These are phyloP conservation scores for Lizonia empirigonia DNA, from an alignment of 2,329 filamentous ascomycete genomes.

Conservation along the genomic window DNA sequence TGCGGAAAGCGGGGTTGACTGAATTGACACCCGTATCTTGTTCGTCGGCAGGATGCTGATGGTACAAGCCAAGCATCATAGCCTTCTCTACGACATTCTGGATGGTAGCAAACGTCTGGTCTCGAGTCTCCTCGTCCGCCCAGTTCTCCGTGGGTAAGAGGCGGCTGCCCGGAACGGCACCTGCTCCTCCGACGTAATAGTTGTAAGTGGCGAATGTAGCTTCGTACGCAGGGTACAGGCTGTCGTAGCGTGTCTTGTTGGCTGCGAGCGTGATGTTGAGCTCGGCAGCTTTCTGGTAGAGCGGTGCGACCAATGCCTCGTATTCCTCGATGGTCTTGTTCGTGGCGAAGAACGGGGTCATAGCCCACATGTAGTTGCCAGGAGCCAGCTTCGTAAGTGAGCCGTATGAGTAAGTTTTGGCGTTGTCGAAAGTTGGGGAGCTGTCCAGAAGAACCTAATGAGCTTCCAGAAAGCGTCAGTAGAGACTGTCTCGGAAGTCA, in stretches of 20 bases:
- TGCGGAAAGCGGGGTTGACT: slow-evolving; percentile 41
- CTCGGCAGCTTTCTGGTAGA: slow-evolving; percentile 29
- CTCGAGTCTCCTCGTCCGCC: slow-evolving; percentile 31
- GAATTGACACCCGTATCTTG: slow-evolving; percentile 29
- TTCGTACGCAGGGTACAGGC: slow-evolving; percentile 40
- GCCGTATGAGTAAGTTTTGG: slow-evolving; percentile 39
- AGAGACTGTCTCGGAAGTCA: slow-evolving; percentile 36
- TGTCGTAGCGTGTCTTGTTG: slow-evolving; percentile 32
- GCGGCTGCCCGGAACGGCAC: slow-evolving; percentile 41
- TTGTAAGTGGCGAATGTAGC: slow-evolving; percentile 33
- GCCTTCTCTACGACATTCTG: slow-evolving; percentile 31
- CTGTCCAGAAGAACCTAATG: slow-evolving; percentile 29
- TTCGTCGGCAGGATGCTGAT: slow-evolving; percentile 33
- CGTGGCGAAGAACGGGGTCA: slow-evolving; percentile 38
- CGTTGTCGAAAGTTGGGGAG: slow-evolving; percentile 32
- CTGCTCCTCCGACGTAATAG: slow-evolving; percentile 37
- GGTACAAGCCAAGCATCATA: slow-evolving; percentile 30
- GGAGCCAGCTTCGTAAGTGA: slow-evolving; percentile 31
- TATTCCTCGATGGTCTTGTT: slow-evolving; percentile 33
- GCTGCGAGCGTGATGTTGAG: slow-evolving; percentile 33
- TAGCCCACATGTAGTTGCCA: slow-evolving; percentile 31
- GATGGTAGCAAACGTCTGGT: slow-evolving; percentile 34
- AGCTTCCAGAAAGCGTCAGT: slow-evolving; percentile 40
- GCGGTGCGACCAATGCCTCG: slow-evolving; percentile 31
- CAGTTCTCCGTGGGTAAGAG: slow-evolving; percentile 46